Percentiles rank a stretch among this genome's conserved stretches.
Conservation (phyloP, 139 green algal genomes). For the Chara braunii region DNA sequence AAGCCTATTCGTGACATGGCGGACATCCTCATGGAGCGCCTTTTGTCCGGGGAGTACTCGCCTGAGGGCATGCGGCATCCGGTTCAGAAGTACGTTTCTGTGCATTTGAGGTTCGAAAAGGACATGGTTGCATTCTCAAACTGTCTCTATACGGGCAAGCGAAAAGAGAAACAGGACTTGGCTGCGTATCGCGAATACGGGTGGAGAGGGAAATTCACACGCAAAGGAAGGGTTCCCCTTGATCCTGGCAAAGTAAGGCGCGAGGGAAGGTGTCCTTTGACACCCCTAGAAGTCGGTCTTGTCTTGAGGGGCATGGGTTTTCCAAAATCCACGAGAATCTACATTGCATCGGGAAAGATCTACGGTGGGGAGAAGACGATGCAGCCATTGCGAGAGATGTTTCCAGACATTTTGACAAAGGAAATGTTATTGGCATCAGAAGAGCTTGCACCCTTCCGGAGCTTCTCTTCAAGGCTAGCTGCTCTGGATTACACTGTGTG, state of each 20-base stretch:
- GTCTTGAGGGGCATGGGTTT: constrained; percentile 23
- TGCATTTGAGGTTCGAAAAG: not conserved
- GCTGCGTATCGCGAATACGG: not conserved
- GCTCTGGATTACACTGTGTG: not conserved
- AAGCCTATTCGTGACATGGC: not conserved
- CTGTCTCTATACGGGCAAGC: not conserved
- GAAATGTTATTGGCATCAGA: constrained; percentile 28
- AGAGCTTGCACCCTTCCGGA: constrained; percentile 27
- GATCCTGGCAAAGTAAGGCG: not conserved
- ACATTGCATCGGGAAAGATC: constrained; percentile 32
- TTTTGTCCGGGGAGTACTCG: too few species aligned
- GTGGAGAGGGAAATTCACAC: not conserved
- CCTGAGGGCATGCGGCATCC: not conserved
- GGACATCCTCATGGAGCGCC: not conserved
- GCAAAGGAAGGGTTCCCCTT: not conserved
- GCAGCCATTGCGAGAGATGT: constrained; percentile 8
- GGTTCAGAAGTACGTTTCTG: not conserved
- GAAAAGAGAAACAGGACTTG: not conserved
- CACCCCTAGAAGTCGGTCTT: constrained; percentile 23
- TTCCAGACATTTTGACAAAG: constrained; percentile 27
- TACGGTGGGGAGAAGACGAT: constrained; percentile 24
- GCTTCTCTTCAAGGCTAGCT: not conserved
- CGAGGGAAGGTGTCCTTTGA: constrained; percentile 15
- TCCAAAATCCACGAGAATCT: constrained; percentile 5
- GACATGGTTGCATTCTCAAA: not conserved